Evolutionary conservation across 306 rosid species (phyloP).

Genomic region (Bauhinia variegata): DNA sequence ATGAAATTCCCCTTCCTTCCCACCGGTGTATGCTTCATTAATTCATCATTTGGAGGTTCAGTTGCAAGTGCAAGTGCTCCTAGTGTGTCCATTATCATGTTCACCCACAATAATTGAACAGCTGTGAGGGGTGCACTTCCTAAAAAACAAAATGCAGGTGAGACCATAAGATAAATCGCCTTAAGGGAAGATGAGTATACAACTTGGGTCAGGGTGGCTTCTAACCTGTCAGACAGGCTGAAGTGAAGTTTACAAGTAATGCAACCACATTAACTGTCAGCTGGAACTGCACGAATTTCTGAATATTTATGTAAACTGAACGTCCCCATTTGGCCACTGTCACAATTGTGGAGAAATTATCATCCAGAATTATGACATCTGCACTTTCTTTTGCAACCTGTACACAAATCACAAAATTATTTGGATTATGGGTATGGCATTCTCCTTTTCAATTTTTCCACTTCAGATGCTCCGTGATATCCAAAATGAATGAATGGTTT

Average conservation of each 20-base stretch:
- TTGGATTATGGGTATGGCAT: constrained; percentile 10
- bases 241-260: constrained; percentile 85
- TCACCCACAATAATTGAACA: constrained; percentile 95
- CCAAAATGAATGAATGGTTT: constrained; percentile 2
- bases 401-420: constrained; percentile 31
- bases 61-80: constrained; percentile 99
- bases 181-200: too few species aligned
- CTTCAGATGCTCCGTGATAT: too few species aligned
- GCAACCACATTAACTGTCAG: constrained; percentile 93
- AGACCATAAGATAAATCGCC: constrained; percentile 31
- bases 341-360: constrained; percentile 95
- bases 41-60: constrained; percentile 86
- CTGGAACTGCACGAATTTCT: constrained; percentile 97
- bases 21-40: constrained; percentile 88
- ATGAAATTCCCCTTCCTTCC: constrained; percentile 94
- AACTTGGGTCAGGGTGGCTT: too few species aligned
- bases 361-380: constrained; percentile 93
- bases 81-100: constrained; percentile 97
- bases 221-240: constrained; percentile 91
- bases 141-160: constrained; percentile 43
- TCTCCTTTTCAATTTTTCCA: constrained; percentile 1
- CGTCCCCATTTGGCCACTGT: constrained; percentile 99
- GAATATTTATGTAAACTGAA: constrained; percentile 89
- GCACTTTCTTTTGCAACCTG: constrained; percentile 99
- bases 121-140: constrained; percentile 95